These are phyloP conservation scores for Trichocladium uniseriatum DNA, from an alignment of 495 filamentous ascomycete genomes.

Conservation along the genomic window DNA sequence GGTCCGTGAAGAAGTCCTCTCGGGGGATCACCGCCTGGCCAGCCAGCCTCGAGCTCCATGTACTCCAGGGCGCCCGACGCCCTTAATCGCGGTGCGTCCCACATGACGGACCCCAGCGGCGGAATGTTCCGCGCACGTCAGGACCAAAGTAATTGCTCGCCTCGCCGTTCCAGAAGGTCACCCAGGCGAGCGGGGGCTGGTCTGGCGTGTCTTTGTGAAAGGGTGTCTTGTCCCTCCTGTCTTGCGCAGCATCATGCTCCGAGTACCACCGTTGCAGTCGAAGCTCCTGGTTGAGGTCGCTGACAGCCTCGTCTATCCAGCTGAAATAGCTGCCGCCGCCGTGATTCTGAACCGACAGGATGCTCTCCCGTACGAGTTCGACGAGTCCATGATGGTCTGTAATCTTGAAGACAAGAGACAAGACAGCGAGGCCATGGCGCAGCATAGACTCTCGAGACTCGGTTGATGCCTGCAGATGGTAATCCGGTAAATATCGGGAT, in stretches of 20 bases:
- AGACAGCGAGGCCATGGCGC: not conserved
- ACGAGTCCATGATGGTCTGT: not conserved
- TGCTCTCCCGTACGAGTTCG: not conserved
- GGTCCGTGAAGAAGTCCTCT: too few relatives aligned
- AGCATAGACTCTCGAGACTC: not conserved
- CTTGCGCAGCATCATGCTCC: not conserved
- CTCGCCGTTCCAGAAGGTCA: not conserved
- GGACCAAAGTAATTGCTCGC: not conserved
- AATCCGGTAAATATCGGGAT: too few relatives aligned
- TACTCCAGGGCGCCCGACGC: not conserved
- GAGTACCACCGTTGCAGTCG: not conserved
- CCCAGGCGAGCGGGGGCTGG: not conserved
- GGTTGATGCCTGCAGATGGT: not conserved
- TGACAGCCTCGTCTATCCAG: not conserved
- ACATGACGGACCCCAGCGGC: constrained; percentile 5
- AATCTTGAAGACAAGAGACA: not conserved
- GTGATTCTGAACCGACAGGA: not conserved
- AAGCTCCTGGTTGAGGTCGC: not conserved
- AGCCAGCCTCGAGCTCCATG: not conserved
- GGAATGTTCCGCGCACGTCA: not conserved
- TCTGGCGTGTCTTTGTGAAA: not conserved
- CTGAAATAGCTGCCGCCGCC: too few relatives aligned
- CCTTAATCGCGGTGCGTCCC: not conserved
- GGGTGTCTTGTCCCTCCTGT: not conserved
- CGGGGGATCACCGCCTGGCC: too few relatives aligned